Base-by-base conservation (phyloP, 1,139 yeast genomes). In the Protomyces inundatus region DNA sequence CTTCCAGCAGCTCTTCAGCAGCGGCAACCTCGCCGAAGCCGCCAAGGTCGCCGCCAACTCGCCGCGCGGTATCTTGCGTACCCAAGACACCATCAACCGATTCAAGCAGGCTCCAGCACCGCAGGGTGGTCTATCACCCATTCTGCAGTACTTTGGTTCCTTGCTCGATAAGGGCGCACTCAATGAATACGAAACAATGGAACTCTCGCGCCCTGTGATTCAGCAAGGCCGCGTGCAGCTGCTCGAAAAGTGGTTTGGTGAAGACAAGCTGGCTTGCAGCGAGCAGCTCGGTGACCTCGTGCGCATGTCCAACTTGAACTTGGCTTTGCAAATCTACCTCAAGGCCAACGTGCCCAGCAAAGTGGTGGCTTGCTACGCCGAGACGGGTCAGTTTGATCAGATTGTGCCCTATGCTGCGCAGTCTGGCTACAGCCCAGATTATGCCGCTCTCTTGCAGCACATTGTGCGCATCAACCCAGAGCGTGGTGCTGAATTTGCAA, bases 41-140 rank as follows among this genome's bases (percentile, higher is more conserved):
- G 98, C 98, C 55, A 90, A 90, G 77, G 90, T 93, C 66, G 98
- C 98, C 55, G 98, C 98, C 32, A 87, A 96, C 48, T 89, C 97
- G 16, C 93, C 90, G 66, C 90, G 90, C 73, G 81, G 81, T 3
- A 72, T 79, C 45, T 81, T 95, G 77, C 86, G 99, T 79, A 91
- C 97, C 56, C 96, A 89, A 67, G 96, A 89, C 69, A 93, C 98
- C 51, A 91, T 95, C 73, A 88, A 90, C 77, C 89, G 90, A 76
- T 84, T 95, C 79, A 93, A 93, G 77, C 85, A 85, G 72, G 82
- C 93, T 67, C 96, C 95, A 69, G 90, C 97, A n/a, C 88, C 90
- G 68, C 97, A 97, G 54, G 98, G 98, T 59, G 91, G 90, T 73
- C 88, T 90, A 57, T 89, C 97, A 56, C 98, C 98, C 63, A 87